phyloP scores from a whole-genome alignment of 306 rosid genomes.

The Clitoria ternatea region DNA sequence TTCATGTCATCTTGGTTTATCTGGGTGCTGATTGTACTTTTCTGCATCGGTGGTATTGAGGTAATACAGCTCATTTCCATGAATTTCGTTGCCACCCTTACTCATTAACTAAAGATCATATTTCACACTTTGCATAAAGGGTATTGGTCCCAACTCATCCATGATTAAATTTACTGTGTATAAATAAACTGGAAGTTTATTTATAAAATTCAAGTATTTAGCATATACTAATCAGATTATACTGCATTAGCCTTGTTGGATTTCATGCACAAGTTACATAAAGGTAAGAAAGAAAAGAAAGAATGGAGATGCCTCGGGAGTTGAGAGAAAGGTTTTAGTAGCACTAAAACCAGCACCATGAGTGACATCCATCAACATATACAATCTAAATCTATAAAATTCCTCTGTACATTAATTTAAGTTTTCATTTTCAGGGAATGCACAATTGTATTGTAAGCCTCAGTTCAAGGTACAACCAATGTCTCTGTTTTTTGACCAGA shows the following conservation, averaged over 20 bases:
- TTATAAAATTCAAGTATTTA: background rate
- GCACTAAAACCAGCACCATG: constrained; percentile 3
- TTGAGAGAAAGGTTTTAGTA: constrained; percentile 3
- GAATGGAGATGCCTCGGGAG: constrained; percentile 1
- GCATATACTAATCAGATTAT: constrained; percentile 14
- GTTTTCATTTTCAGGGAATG: constrained; percentile 80
- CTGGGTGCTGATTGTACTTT: constrained; percentile 90
- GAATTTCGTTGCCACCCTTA: background rate
- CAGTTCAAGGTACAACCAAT: constrained; percentile 49
- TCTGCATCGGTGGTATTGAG: constrained; percentile 94
- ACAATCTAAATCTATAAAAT: background rate
- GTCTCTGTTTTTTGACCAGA: constrained; percentile 7
- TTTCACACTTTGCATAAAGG: constrained; percentile 13
- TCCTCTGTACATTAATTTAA: constrained; percentile 23
- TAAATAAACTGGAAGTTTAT: background rate
- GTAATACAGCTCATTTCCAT: constrained; percentile 40
- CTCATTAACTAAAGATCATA: constrained; percentile 12
- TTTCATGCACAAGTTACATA: constrained; percentile 4
- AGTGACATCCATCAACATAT: constrained; percentile 2
- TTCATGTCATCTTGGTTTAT: constrained; percentile 97
- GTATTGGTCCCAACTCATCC: constrained; percentile 16
- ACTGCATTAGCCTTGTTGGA: constrained; percentile 4
- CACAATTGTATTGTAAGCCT: constrained; percentile 65
- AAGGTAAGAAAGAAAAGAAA: background rate
- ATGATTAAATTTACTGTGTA: constrained; percentile 1